These are phyloP conservation scores for Nymphaea colorata DNA, from an alignment of 164 flowering plant species.

Conservation along the genomic window DNA sequence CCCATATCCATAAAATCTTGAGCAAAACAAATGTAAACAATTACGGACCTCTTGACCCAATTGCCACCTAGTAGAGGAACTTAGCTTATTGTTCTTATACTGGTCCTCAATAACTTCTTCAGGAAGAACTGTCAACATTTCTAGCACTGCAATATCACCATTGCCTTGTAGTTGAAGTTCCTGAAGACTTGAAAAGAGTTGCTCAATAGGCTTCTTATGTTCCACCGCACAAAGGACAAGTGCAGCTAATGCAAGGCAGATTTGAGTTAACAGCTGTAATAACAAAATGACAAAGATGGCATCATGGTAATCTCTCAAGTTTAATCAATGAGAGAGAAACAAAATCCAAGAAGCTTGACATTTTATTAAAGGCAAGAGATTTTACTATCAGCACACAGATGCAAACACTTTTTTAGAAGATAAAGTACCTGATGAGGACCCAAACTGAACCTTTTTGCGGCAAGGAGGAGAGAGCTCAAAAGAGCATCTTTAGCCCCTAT, in stretches of 20 bases:
- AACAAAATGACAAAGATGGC: background rate
- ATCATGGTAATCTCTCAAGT: no score
- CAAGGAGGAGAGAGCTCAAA: constrained; percentile 69
- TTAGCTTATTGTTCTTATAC: constrained; percentile 31
- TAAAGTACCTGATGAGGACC: constrained; percentile 78
- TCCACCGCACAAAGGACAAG: constrained; percentile 63
- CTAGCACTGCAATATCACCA: constrained; percentile 73
- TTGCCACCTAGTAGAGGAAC: constrained; percentile 43
- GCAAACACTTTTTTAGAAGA: no score
- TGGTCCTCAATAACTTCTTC: constrained; percentile 74
- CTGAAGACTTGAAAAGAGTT: constrained; percentile 74
- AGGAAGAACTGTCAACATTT: constrained; percentile 91
- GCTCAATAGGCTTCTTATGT: constrained; percentile 65
- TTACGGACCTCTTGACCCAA: constrained; percentile 60
- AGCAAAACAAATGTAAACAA: background rate
- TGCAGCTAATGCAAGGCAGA: constrained; percentile 85
- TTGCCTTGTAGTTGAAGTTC: constrained; percentile 52
- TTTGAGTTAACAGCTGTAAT: constrained; percentile 84
- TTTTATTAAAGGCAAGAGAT: no score
- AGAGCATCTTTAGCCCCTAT: constrained; percentile 64
- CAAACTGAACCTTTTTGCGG: constrained; percentile 65
- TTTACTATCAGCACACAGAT: no score
- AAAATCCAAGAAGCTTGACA: no score
- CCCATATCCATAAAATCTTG: no score
- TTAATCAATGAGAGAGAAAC: no score